Conservation (phyloP, 306 rosid species). For the Morella rubra region DNA sequence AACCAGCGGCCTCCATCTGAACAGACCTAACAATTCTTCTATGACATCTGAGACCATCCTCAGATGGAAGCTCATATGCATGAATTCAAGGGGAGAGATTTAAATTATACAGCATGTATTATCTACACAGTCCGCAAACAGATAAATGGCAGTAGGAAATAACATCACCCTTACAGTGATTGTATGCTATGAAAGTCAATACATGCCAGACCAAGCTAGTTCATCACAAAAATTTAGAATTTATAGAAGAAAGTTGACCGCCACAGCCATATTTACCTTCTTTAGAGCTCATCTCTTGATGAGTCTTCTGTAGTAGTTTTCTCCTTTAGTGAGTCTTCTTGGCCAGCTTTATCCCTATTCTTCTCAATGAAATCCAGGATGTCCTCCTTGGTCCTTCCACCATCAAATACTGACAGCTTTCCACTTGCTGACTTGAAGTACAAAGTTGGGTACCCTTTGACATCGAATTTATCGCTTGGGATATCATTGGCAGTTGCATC, state of each 20-base stretch:
- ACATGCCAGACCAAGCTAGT: background rate
- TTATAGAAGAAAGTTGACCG: background rate
- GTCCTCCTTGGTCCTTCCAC: conserved; percentile 70
- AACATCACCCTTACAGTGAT: background rate
- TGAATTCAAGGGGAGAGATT: too few species aligned
- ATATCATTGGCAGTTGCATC: conserved; percentile 91
- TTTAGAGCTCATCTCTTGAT: conserved; percentile 80
- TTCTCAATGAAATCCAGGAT: conserved; percentile 69
- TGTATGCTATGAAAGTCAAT: background rate
- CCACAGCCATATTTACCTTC: conserved; percentile 33
- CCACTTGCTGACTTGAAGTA: conserved; percentile 78
- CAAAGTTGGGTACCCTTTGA: conserved; percentile 83
- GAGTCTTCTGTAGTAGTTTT: conserved; percentile 36
- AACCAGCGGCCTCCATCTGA: background rate
- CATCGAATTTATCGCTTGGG: conserved; percentile 55
- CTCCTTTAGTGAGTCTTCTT: conserved; percentile 52
- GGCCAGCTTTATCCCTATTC: conserved; percentile 55
- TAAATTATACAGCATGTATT: background rate
- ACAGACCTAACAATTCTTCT: background rate
- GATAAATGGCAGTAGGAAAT: background rate
- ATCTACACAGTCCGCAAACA: background rate
- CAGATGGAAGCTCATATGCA: too few species aligned
- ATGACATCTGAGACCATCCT: too few species aligned
- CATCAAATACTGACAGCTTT: conserved; percentile 48
- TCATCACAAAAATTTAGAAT: background rate